Evolutionary conservation across 1,284 basidiomycete genomes (phyloP), one percentile per base, ranked within the genome.

Genomic region (Cystobasidiaceae sp.): DNA sequence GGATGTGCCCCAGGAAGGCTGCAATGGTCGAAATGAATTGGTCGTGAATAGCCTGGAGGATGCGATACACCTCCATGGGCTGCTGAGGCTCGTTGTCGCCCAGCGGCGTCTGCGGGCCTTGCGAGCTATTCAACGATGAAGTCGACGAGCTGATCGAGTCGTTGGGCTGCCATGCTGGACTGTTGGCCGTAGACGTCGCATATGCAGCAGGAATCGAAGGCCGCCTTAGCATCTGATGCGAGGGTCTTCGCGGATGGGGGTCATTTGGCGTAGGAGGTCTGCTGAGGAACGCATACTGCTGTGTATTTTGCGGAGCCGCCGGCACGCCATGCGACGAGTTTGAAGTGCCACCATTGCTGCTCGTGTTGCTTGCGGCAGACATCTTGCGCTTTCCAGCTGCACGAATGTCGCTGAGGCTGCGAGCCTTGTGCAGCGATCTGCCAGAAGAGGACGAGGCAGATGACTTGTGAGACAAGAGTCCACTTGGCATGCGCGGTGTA

Each of bases 1-100:
- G 93, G 0, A 92, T 89, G 74, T 97, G 93, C 0, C 93, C 93
- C 72, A 98, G 94, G 76, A 98, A 93, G 2, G 93, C 93, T 11
- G 94, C 93, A 72, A 97, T 91, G 17, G 90, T 89, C 4, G 91
- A 94, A 6, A 97, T 81, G 69, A 96, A 88, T 67, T 88, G 85
- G 73, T 94, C 91, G 75, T 94, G 90, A 25, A 64, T 64, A 30
- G 46, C 39, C 3, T 51, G 46, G 41, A 64, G 52, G 23, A 44
- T 46, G 6, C 61, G 39, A 44, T 64, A 64, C 30, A 64, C 61
- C 37, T 64, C 61, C 5, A 52, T 51, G 3, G 61, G 61, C 8
- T 39, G 51, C 30, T 48, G 61, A 8, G 61, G 51, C 13, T 30
- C 21, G 41, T 46, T 55, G 19, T 21, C n/a, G 39, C 39, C 41